phyloP scores from a whole-genome alignment of 225 moss, liverwort and hornwort species.

The Physcomitrellopsis africana region DNA sequence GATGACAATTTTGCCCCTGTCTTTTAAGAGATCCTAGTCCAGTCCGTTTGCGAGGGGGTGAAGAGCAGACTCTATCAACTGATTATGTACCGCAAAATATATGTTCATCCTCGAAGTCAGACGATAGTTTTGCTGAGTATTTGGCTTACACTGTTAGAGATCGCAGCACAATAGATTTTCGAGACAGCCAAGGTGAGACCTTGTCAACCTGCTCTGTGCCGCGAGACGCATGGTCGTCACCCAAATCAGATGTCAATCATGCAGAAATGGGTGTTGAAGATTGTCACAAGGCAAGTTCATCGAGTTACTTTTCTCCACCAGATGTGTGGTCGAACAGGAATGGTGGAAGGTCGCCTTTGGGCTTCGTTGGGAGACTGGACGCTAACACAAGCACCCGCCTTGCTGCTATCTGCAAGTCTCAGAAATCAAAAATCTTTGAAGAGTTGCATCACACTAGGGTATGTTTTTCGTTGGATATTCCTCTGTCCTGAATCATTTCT shows the following conservation, averaged over 20 bases:
- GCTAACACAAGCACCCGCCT: conserved; percentile 34
- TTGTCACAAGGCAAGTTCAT: conserved; percentile 12
- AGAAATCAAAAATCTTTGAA: conserved; percentile 39
- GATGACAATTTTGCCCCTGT: conserved; percentile 25
- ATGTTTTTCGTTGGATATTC: background rate
- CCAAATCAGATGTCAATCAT: conserved; percentile 13
- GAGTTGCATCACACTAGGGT: conserved; percentile 20
- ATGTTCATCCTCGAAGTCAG: conserved; percentile 31
- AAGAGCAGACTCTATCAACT: conserved; percentile 22
- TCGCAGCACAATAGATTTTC: conserved; percentile 21
- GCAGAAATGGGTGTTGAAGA: background rate
- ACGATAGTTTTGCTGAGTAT: conserved; percentile 19
- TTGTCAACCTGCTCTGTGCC: conserved; percentile 27
- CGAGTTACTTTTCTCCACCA: conserved; percentile 5
- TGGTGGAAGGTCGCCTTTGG: conserved; percentile 27
- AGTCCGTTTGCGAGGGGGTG: conserved; percentile 19
- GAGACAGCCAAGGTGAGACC: conserved; percentile 19
- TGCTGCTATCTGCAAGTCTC: conserved; percentile 36
- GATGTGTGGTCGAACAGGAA: conserved; percentile 47
- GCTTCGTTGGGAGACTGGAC: conserved; percentile 34
- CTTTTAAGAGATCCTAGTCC: conserved; percentile 29
- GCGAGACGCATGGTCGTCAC: conserved; percentile 12
- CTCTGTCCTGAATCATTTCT: background rate
- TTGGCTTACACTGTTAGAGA: conserved; percentile 12
- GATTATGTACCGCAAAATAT: conserved; percentile 6